phyloP scores from a whole-genome alignment of 345 rosid genomes.

The Aurinia saxatilis region DNA sequence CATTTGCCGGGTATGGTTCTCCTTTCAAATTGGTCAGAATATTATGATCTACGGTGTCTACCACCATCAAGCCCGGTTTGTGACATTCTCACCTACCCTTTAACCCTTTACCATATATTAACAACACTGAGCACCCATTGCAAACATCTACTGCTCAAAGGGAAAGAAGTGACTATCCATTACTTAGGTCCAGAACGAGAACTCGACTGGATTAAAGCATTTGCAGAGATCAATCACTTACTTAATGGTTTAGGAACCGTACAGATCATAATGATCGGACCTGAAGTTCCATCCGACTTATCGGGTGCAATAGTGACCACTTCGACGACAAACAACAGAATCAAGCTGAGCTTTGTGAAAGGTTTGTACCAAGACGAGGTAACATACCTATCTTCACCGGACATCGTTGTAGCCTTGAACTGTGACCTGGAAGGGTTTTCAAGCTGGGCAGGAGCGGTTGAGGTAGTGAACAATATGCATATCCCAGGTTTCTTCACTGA shows the following conservation, averaged over 20 bases:
- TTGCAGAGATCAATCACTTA: conserved; percentile 20
- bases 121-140: conserved; percentile 39
- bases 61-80: conserved; percentile 50
- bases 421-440: conserved; percentile 37
- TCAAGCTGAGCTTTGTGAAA: conserved; percentile 27
- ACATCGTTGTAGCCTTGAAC: conserved; percentile 40
- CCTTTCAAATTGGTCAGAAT: conserved; percentile 48
- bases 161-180: conserved; percentile 18
- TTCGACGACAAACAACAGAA: conserved; percentile 8
- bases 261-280: conserved; percentile 21
- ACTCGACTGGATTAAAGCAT: conserved; percentile 24
- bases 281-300: conserved; percentile 21
- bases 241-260: conserved; percentile 19
- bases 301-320: conserved; percentile 7
- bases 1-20: conserved; percentile 31
- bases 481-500: conserved; percentile 47
- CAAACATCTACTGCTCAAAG: conserved; percentile 42
- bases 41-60: conserved; percentile 41
- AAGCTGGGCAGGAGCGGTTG: conserved; percentile 43
- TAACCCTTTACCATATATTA: conserved; percentile 46
- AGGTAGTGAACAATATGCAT: conserved; percentile 29
- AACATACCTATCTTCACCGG: conserved; percentile 42
- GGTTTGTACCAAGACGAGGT: conserved; percentile 55
- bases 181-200: conserved; percentile 24
- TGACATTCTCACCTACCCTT: conserved; percentile 44